Evolutionary conservation across 306 rosid genomes (phyloP).

Genomic region (Corylus heterophylla): DNA sequence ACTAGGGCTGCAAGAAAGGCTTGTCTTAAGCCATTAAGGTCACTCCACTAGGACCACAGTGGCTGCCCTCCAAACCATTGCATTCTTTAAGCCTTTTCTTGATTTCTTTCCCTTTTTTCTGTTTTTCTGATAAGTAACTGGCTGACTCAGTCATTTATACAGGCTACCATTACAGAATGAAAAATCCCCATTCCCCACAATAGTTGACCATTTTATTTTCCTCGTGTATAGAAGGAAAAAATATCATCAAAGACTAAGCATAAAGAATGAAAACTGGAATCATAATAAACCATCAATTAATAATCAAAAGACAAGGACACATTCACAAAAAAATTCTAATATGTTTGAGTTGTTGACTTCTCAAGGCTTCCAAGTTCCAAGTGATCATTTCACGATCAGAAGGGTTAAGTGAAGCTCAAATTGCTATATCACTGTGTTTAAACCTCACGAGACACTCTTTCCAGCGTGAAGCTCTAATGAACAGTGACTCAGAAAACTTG

Average conservation of each 20-base stretch:
- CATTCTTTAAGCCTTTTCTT: background rate
- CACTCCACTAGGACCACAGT: background rate
- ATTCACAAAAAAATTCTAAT: background rate
- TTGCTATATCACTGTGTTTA: conserved; percentile 43
- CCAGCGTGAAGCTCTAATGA: conserved; percentile 36
- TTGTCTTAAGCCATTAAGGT: background rate
- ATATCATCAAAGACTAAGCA: background rate
- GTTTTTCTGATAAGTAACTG: background rate
- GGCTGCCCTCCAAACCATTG: background rate
- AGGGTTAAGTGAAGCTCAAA: conserved; percentile 24
- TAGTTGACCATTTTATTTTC: background rate
- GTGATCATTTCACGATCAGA: conserved; percentile 34
- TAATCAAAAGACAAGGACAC: background rate
- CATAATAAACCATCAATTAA: background rate
- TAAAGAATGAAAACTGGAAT: background rate
- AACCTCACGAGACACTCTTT: conserved; percentile 30
- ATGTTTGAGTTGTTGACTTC: conserved; percentile 32
- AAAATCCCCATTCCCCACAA: background rate
- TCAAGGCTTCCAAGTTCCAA: conserved; percentile 29
- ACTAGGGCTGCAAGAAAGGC: background rate
- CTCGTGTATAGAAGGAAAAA: background rate
- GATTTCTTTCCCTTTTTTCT: background rate
- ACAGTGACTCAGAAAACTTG: conserved; percentile 27
- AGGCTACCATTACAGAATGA: background rate
- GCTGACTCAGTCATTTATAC: background rate